These are phyloP conservation scores for Pseudocercospora musae DNA, from an alignment of 2,329 filamentous ascomycete species.

Conservation along the genomic window DNA sequence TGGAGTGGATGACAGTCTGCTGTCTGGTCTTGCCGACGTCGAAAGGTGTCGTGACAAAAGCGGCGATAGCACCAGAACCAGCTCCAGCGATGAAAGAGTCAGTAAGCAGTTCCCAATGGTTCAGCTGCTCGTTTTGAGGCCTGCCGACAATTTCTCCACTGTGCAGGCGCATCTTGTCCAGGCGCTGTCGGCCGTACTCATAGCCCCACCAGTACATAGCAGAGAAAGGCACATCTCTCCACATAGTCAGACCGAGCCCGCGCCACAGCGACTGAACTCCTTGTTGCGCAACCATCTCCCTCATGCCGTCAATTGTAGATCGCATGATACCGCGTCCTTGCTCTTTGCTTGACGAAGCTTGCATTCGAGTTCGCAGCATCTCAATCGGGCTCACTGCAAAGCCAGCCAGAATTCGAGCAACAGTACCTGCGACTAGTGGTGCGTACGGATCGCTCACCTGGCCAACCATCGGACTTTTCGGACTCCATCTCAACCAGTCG, in stretches of 20 bases:
- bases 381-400: slow-evolving; percentile 85
- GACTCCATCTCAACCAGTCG: slow-evolving; percentile 81
- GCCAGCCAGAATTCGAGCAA: slow-evolving; percentile 76
- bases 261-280: slow-evolving; percentile 86
- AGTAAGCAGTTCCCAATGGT: slow-evolving; percentile 75
- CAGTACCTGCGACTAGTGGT: slow-evolving; percentile 74
- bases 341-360: slow-evolving; percentile 57
- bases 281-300: slow-evolving; percentile 71
- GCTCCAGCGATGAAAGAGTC: slow-evolving; percentile 90
- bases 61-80: slow-evolving; percentile 76
- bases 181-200: slow-evolving; percentile 69
- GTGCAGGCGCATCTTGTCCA: slow-evolving; percentile 66
- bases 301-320: slow-evolving; percentile 72
- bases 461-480: slow-evolving; percentile 64
- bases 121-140: slow-evolving; percentile 25
- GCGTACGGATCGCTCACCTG: slow-evolving; percentile 66
- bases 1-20: slow-evolving; percentile 69
- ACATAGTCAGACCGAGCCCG: slow-evolving; percentile 83
- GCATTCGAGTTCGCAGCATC: slow-evolving; percentile 88
- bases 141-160: slow-evolving; percentile 28
- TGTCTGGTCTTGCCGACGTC: slow-evolving; percentile 96
- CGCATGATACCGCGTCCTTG: slow-evolving; percentile 57
- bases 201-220: slow-evolving; percentile 99
- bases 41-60: slow-evolving; percentile 88
- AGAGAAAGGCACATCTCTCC: slow-evolving; percentile 96